phyloP scores from a whole-genome alignment of 305 asterid species.

The Striga hermonthica region DNA sequence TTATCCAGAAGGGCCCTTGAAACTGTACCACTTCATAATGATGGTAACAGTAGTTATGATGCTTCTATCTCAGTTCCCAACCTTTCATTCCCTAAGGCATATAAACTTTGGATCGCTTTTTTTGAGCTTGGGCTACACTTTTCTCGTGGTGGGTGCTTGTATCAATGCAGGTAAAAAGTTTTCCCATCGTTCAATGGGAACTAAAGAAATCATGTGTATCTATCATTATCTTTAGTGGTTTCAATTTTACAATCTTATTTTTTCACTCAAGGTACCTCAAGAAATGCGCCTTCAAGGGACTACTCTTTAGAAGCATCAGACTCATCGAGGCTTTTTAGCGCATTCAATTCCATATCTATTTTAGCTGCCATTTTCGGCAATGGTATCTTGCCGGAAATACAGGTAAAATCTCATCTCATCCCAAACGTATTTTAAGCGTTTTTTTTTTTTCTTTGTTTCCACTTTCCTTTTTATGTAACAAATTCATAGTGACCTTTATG shows the following conservation, averaged over 20 bases:
- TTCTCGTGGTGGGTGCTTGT: constrained; percentile 90
- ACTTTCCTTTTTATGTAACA: background rate
- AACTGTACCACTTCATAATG: constrained; percentile 77
- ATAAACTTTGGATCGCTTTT: constrained; percentile 69
- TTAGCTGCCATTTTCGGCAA: constrained; percentile 91
- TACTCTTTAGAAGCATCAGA: constrained; percentile 64
- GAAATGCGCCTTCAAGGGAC: constrained; percentile 68
- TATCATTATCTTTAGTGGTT: background rate
- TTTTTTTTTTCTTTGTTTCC: constrained; percentile 2
- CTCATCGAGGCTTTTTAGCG: constrained; percentile 62
- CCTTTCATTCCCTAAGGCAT: constrained; percentile 94
- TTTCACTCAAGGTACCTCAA: constrained; percentile 49
- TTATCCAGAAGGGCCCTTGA: constrained; percentile 63
- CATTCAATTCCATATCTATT: constrained; percentile 81
- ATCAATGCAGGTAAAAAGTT: constrained; percentile 57
- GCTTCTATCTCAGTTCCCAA: constrained; percentile 81
- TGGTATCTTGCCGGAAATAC: constrained; percentile 93
- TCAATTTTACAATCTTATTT: background rate
- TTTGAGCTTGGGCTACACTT: constrained; percentile 76
- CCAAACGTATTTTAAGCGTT: background rate
- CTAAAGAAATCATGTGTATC: background rate
- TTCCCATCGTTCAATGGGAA: constrained; percentile 2
- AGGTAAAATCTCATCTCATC: constrained; percentile 39
- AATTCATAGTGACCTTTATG: background rate
- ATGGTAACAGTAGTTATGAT: constrained; percentile 80